These are phyloP conservation scores for Lecanosticta acicola DNA, from an alignment of 2,329 filamentous ascomycete genomes.

Conservation along the genomic window DNA sequence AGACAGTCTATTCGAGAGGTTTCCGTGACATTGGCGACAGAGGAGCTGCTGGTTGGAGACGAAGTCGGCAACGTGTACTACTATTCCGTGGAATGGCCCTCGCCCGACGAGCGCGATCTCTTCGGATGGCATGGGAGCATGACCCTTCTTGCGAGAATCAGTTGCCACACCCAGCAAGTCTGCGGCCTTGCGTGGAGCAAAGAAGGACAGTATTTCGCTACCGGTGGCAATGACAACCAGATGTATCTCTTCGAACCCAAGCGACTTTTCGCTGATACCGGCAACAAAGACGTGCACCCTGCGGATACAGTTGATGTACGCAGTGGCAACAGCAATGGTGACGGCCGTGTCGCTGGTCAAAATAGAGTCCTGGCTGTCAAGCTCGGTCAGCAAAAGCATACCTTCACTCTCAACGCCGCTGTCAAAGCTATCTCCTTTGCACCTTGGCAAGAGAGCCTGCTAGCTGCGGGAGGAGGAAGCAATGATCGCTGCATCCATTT, in stretches of 20 bases:
- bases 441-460: slow-evolving; percentile 79
- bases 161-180: slow-evolving; percentile 79
- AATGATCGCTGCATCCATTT: slow-evolving; percentile 97
- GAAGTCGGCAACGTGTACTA: slow-evolving; percentile 78
- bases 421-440: slow-evolving; percentile 97
- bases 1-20: slow-evolving; percentile 47
- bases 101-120: slow-evolving; percentile 54
- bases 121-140: slow-evolving; percentile 73
- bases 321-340: slow-evolving; percentile 5
- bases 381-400: slow-evolving; percentile 54
- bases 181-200: slow-evolving; percentile 87
- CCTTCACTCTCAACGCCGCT: slow-evolving; percentile 75
- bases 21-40: slow-evolving; percentile 56
- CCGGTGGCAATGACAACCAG: slow-evolving; percentile 86
- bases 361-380: slow-evolving; percentile 27
- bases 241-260: slow-evolving; percentile 74
- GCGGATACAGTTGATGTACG: slow-evolving; percentile 15
- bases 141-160: slow-evolving; percentile 69
- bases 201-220: slow-evolving; percentile 71
- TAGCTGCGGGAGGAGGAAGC: slow-evolving; percentile 87
- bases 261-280: slow-evolving; percentile 40
- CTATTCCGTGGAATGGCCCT: slow-evolving; percentile 81
- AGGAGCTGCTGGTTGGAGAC: slow-evolving; percentile 83
- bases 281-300: slow-evolving; percentile 3
- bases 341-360: slow-evolving; percentile 23